Conservation (phyloP, 1,284 basidiomycete species). For the Papiliotrema laurentii region DNA sequence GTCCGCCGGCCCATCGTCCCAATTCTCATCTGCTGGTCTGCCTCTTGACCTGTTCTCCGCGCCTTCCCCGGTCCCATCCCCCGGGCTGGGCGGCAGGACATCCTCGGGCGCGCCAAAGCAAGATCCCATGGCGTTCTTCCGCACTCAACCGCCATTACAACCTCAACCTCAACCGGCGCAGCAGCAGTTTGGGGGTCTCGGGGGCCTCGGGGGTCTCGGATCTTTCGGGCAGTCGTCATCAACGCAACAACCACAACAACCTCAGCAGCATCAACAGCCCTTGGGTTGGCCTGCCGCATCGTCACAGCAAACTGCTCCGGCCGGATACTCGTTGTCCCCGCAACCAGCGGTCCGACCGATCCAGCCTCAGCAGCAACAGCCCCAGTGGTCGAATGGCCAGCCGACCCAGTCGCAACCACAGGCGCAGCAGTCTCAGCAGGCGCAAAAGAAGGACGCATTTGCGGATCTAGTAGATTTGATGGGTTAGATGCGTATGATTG, state of each 20-base stretch:
- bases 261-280: slow-evolving; percentile 9
- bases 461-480: slow-evolving; percentile 47
- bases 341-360: slow-evolving; percentile 10
- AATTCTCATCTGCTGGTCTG: slow-evolving; percentile 39
- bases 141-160: slow-evolving; percentile 19
- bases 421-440: slow-evolving; percentile 14
- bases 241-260: slow-evolving; percentile 5
- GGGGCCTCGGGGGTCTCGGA: too few relatives aligned
- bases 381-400: slow-evolving; percentile 5
- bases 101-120: slow-evolving; percentile 16
- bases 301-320: slow-evolving; percentile 8
- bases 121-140: slow-evolving; percentile 47
- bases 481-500: slow-evolving; percentile 15
- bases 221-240: too few relatives aligned
- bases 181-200: background rate
- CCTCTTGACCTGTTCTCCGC: slow-evolving; percentile 48
- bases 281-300: slow-evolving; percentile 5
- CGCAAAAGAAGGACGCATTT: slow-evolving; percentile 46
- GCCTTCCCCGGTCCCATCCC: slow-evolving; percentile 33
- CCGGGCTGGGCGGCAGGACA: slow-evolving; percentile 9
- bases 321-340: slow-evolving; percentile 23
- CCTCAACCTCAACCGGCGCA: slow-evolving; percentile 7
- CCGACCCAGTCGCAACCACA: slow-evolving; percentile 8
- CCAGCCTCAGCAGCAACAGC: slow-evolving; percentile 8
- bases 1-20: slow-evolving; percentile 13